Evolutionary conservation across 768 basidiomycete genomes (phyloP), one percentile per base, ranked within the genome.

Genomic region (Saitozyma sp.): DNA sequence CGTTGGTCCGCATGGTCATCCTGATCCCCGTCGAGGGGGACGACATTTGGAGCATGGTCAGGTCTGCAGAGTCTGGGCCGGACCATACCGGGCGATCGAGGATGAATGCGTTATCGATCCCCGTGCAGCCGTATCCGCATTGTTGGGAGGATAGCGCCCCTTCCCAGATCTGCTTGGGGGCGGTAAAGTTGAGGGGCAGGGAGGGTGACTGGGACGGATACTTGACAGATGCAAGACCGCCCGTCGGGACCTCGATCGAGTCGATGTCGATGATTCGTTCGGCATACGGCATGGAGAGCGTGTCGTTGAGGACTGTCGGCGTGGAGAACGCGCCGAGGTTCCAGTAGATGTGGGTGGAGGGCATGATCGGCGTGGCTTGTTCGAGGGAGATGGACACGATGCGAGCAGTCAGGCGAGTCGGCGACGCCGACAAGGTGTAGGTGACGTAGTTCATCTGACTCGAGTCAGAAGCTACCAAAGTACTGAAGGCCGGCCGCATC

Each of bases 341-440:
- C 69, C 69, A 76, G 65, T 73, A 76, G 55, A 67, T 70, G 60
- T 76, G 74, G 19, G 68, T 69, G 2, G 68, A 63, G 19, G 73
- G 68, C 56, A 73, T 71, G n/a, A 71, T 56, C 2, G 74, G 74
- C 13, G 71, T 76, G n/a, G 50, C 41, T 10, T 53, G 20, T 39
- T 66, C 65, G 40, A 69, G 61, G 9, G 67, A 48, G 60, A 67
- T 61, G 16, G 63, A 56, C 37, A 66, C 65, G 48, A 69, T 67
- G 6, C 63, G 57, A 14, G 61, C 56, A 54, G 65, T 60, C 11
- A 69, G 49, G 11, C 67, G 67, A 51, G 70, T 57, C 19, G 67
- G 62, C 20, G 56, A 54, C 14, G 70, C 56, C n/a, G 51, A 50
- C 0, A 71, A 40, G 17, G 61, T 48, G 53, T 68, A 71, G 11